phyloP scores from a whole-genome alignment of 805 yeast genomes.

The Priceomyces melissophilus region DNA sequence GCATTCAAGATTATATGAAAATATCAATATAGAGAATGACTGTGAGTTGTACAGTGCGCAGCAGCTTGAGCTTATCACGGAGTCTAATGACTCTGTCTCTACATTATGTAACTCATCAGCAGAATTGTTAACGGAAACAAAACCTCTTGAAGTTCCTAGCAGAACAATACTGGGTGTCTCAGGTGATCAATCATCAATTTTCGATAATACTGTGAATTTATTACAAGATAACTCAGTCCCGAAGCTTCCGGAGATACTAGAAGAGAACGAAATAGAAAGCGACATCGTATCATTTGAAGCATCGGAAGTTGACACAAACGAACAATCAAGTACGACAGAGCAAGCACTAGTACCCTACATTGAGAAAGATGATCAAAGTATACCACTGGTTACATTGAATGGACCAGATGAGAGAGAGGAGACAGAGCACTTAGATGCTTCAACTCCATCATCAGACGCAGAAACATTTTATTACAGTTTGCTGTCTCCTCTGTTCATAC shows the following conservation, averaged over 20 bases:
- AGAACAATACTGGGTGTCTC: too few species aligned
- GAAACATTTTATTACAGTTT: background rate
- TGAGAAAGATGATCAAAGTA: background rate
- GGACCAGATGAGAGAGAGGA: background rate
- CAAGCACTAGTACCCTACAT: background rate
- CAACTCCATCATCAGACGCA: constrained; percentile 5
- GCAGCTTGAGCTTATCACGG: constrained; percentile 21
- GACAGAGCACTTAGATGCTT: constrained; percentile 2
- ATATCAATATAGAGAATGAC: constrained; percentile 17
- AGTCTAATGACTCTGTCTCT: constrained; percentile 10
- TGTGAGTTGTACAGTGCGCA: constrained; percentile 29
- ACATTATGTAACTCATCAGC: constrained; percentile 15
- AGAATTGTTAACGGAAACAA: constrained; percentile 8
- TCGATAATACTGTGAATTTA: too few species aligned
- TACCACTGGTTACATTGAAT: background rate
- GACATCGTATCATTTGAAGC: background rate
- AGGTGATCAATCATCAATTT: too few species aligned
- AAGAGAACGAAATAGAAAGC: background rate
- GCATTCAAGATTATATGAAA: constrained; percentile 42
- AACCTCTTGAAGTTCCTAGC: constrained; percentile 1
- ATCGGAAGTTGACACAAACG: background rate
- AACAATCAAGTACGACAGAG: background rate
- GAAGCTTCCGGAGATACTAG: background rate
- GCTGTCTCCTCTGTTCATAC: background rate
- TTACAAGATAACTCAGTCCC: too few species aligned